Conservation (phyloP, 352 stramenopile species). For the Pythium apleroticum region DNA sequence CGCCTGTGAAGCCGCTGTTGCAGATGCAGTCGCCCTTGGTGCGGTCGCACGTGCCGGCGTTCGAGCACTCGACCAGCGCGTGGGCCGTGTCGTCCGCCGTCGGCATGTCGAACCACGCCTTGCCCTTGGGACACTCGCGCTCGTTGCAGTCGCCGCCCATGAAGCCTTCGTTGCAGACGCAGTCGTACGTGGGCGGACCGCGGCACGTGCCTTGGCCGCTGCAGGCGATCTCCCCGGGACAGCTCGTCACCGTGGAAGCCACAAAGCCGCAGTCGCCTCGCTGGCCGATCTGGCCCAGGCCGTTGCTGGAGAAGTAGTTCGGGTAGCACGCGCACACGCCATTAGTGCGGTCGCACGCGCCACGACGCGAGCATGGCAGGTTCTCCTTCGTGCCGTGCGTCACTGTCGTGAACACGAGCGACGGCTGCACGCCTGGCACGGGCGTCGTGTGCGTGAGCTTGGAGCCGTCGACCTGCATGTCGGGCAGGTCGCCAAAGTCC, state of each 20-base stretch:
- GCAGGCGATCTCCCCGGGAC: slow-evolving; percentile 70
- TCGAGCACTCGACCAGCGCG: slow-evolving; percentile 65
- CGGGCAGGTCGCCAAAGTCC: slow-evolving; percentile 68
- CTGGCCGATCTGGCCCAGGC: slow-evolving; percentile 73
- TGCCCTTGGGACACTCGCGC: slow-evolving; percentile 58
- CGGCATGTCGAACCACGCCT: slow-evolving; percentile 69
- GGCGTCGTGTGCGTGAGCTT: slow-evolving; percentile 52
- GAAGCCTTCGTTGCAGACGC: slow-evolving; percentile 78
- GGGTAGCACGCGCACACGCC: slow-evolving; percentile 85
- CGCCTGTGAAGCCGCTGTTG: slow-evolving; percentile 58
- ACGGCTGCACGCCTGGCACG: slow-evolving; percentile 31
- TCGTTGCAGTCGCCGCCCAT: slow-evolving; percentile 72
- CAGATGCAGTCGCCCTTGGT: slow-evolving; percentile 72
- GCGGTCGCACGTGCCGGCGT: slow-evolving; percentile 66
- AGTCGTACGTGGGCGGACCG: slow-evolving; percentile 73
- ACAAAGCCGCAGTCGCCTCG: slow-evolving; percentile 92
- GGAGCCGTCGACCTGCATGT: slow-evolving; percentile 57
- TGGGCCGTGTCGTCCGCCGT: slow-evolving; percentile 50
- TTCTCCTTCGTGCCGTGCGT: slow-evolving; percentile 90
- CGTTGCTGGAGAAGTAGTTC: slow-evolving; percentile 85
- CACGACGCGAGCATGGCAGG: slow-evolving; percentile 82
- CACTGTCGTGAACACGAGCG: slow-evolving; percentile 49
- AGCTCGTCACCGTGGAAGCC: slow-evolving; percentile 52
- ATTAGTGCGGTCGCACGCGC: slow-evolving; percentile 69
- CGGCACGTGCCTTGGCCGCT: slow-evolving; percentile 73